Evolutionary conservation across 805 yeast genomes (phyloP), one percentile per base, ranked within the genome.

Genomic region (Kurtzmaniella cleridarum): DNA sequence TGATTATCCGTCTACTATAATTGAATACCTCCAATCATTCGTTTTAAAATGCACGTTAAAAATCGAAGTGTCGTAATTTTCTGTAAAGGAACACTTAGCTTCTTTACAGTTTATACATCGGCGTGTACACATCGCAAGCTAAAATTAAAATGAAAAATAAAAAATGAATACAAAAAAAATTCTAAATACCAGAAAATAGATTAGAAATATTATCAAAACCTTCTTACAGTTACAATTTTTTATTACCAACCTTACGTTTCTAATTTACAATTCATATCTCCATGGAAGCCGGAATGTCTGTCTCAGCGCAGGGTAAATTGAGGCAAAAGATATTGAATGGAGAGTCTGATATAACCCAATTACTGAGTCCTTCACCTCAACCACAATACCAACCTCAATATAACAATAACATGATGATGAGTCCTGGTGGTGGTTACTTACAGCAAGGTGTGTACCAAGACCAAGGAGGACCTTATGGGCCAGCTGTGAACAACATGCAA

Each of bases 301-400:
- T 40, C 27, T 37, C 44, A 7, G 30, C 27, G 8, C 47, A 47
- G 39, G 64, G 57, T 8, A 50, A 53, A 40, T 49, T 63, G 24
- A 54, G 70, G 44, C 63, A 54, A 43, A 65, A 62, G 43, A 47
- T 64, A 15, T 49, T 64, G 43, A 55, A 51, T 39, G 57, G 62
- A 27, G 66, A 61, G 26, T 52, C 50, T 35, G 55, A 52, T 31
- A 54, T 55, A 24, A 48, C 50, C 23, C 54, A 53, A 12, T 42
- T n/a, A n/a, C n/a, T 51, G 29, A 49, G 50, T 20, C 46, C 42
- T 12, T 49, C 53, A 9, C 38, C 38, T 39, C 50, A 46, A 34
- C 40, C 41, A 27, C 47, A 36, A 12, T 36, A 18, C 20, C 44
- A 39, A n/a, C 41, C 28, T 18, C 45, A 38, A 15, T 44, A 6